These are phyloP conservation scores for Scortechinia acanthostroma DNA, from an alignment of 2,329 filamentous ascomycete genomes.

Conservation along the genomic window DNA sequence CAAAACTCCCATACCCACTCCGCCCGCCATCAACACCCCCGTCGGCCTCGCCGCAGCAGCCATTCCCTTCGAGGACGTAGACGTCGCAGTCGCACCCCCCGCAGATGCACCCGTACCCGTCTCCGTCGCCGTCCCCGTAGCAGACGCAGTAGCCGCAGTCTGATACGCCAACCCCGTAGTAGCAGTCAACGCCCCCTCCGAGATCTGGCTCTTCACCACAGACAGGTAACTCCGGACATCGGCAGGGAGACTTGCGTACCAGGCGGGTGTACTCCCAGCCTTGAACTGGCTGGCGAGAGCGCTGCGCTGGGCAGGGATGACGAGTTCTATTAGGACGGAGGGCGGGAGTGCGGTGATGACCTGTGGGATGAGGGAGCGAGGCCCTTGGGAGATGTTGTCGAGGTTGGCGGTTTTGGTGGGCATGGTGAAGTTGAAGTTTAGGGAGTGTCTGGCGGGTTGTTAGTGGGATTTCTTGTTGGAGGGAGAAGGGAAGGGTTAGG, in stretches of 20 bases:
- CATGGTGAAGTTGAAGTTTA: not conserved
- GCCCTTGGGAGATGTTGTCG: not conserved
- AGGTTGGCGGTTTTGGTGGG: not conserved
- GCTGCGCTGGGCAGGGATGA: not conserved
- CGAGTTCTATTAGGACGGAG: not conserved
- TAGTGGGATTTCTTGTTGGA: not conserved
- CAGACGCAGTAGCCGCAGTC: conserved; percentile 6
- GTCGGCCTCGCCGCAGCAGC: too few relatives aligned
- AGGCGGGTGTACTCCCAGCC: not conserved
- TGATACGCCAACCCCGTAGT: conserved; percentile 10
- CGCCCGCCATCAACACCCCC: not conserved
- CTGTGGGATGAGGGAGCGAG: not conserved
- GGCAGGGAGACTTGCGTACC: not conserved
- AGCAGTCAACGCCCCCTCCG: conserved; percentile 14
- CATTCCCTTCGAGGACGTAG: too few relatives aligned
- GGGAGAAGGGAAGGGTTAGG: not conserved
- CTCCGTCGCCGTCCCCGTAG: conserved; percentile 5
- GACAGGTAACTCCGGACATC: not conserved
- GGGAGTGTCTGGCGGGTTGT: not conserved
- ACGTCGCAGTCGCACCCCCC: conserved; percentile 9
- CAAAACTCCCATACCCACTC: not conserved
- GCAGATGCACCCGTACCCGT: conserved; percentile 8
- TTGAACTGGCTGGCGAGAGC: not conserved
- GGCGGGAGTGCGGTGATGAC: not conserved
- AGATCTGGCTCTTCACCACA: conserved; percentile 17